phyloP scores from a whole-genome alignment of 2,329 filamentous ascomycete species.

The Epichloe aotearoae region DNA sequence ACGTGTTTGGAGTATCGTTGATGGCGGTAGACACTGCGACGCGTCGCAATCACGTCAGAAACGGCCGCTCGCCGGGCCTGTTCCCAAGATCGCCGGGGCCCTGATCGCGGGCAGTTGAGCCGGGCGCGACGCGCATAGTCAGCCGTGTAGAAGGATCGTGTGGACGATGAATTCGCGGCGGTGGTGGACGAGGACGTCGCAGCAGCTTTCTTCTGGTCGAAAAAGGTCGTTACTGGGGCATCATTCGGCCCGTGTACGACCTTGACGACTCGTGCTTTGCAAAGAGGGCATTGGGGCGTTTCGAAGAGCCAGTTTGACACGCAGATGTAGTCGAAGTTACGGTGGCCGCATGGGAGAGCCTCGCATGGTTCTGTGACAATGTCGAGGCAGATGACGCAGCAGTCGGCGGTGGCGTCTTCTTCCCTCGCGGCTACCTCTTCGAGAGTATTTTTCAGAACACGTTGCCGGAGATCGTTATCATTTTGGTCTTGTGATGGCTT shows the following conservation, averaged over 20 bases:
- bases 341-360: constrained; percentile 65
- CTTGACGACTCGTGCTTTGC: constrained; percentile 42
- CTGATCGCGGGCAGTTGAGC: background rate
- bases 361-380: constrained; percentile 57
- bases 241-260: constrained; percentile 51
- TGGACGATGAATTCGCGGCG: background rate
- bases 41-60: constrained; percentile 24
- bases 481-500: background rate
- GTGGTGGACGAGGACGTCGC: background rate
- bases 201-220: constrained; percentile 29
- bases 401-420: constrained; percentile 17
- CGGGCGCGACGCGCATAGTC: background rate
- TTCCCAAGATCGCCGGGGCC: constrained; percentile 4
- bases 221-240: constrained; percentile 34
- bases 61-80: background rate
- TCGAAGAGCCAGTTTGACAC: constrained; percentile 70
- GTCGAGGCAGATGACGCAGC: constrained; percentile 83
- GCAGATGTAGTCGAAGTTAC: constrained; percentile 75
- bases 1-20: constrained; percentile 68
- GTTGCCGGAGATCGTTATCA: constrained; percentile 25
- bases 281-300: constrained; percentile 64
- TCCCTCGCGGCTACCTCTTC: constrained; percentile 23
- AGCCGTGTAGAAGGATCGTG: background rate
- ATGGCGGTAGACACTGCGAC: constrained; percentile 60
- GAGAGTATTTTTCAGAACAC: constrained; percentile 32